Base-by-base conservation (phyloP, 169 alveolate species). In the Cryptosporidium bovis region DNA sequence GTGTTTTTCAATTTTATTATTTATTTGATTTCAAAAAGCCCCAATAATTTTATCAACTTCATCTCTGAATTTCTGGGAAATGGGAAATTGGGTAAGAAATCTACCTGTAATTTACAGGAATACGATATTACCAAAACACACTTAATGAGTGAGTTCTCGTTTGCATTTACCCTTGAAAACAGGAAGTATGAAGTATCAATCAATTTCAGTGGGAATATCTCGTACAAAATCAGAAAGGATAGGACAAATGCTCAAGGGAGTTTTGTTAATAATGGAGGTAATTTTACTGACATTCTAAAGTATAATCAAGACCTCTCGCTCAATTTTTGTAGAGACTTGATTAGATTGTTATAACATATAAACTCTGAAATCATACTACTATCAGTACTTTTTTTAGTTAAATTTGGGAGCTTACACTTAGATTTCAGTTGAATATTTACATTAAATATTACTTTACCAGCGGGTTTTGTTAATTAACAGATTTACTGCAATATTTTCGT, bases 291-390 rank as follows among this genome's bases (percentile, higher is more conserved):
- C 10, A 69, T 34, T 31, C 20, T 69, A 10, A 31, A n/a, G 16
- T 69, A 69, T 34, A 69, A 69, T 69, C 44, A 48, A 53, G 66
- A 69, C 16, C 55, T 69, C 44, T 31, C 66, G 24, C 27, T 27
- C 15, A 33, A 69, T 69, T 69, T 69, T 33, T 69, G 83, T 20
- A 56, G 20, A 29, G 34, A 67, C 29, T 18, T 67, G 33, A 50
- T 24, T 51, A 46, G 20, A 48, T 24, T 20, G 53, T 50, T 40
- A 6, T 40, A 40, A 8, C 48, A 0, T 27, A 24, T 24, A 24
- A 55, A 20, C 33, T 55, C 12, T 20, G 5, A 10, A 55, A 20
- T 55, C 10, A 7, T 6, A 20, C 12, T 55, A 10, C 2, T 6
- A 3, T 40, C 13, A 40, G 10, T 8, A 40, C 10, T 40, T 40